Evolutionary conservation across 2,329 filamentous ascomycete species (phyloP), one percentile per base, ranked within the genome.

Genomic region (Madurella mycetomatis): DNA sequence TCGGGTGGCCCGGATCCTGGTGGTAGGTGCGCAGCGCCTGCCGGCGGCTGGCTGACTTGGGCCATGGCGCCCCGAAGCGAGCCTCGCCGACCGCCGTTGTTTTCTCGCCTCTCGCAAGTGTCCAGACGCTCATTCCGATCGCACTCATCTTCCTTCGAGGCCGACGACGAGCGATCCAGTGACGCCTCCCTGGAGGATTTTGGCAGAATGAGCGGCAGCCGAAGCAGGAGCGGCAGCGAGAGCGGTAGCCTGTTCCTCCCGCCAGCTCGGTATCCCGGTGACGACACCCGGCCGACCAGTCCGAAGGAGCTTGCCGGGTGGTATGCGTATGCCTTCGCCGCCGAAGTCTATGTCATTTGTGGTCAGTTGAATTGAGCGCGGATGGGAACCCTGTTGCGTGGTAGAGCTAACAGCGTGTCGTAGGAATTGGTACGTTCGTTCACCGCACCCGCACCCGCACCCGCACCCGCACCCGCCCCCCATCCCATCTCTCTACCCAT

Each of bases 311-410:
- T 97, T 56, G 78, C 85, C 40, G 94, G 92, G 64, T 99, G 95
- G 89, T 99, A 97, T 72, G 87, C 87, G 69, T 97, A 97, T 75
- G 88, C 88, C 41, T 97, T 95, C 79, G 94, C 94, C 19, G 91
- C 92, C 17, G 94, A 99, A 74, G 92, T 95, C 51, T 97, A 96
- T 70, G 90, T 95, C 15, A 89, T 97, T 53, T 97, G 94, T 70
- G 92, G 92, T 89, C 70, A 68, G 84, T 75, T 40, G 1, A 4
- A 25, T 31, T 11, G 7, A 16, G 39, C 11, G 34, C 37, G 18
- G 31, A n/a, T 9, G 31, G 7, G 41, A 32, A 19, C 11, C 15
- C 31, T 3, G 47, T 45, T 49, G 9, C 13, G 40, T 39, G 34
- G 2, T 18, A 30, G 39, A 44, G 40, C 53, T 53, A 15, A 57